Conservation (phyloP, 2,329 filamentous ascomycete genomes). For the Microdochium paspali region DNA sequence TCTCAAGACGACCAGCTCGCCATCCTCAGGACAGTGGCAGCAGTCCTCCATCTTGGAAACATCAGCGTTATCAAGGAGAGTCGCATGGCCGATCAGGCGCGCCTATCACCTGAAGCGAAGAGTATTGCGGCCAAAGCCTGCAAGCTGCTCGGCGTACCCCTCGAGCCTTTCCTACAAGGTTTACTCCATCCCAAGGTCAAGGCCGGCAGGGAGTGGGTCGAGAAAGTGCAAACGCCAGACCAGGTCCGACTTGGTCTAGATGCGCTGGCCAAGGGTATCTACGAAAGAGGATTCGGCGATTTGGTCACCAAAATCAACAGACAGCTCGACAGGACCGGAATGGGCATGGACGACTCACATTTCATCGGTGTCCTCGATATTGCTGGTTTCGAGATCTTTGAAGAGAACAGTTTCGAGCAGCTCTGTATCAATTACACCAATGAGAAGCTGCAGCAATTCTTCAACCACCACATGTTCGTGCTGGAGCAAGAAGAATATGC, state of each 20-base stretch:
- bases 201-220: slow-evolving; percentile 94
- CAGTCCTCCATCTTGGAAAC: slow-evolving; percentile 89
- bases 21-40: slow-evolving; percentile 80
- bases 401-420: slow-evolving; percentile 97
- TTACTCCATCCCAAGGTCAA: slow-evolving; percentile 90
- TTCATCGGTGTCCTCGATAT: slow-evolving; percentile 99
- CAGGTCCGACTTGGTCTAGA: slow-evolving; percentile 87
- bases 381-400: slow-evolving; percentile 97
- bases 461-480: slow-evolving; percentile 99
- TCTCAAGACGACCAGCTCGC: slow-evolving; percentile 72
- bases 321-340: slow-evolving; percentile 78
- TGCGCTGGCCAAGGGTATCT: slow-evolving; percentile 92
- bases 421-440: slow-evolving; percentile 99
- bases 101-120: slow-evolving; percentile 66
- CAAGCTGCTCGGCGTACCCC: slow-evolving; percentile 70
- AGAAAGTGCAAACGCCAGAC: slow-evolving; percentile 95
- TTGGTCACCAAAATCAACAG: slow-evolving; percentile 86
- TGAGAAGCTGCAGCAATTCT: slow-evolving; percentile 97
- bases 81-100: slow-evolving; percentile 80
- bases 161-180: slow-evolving; percentile 80
- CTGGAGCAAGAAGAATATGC: slow-evolving; percentile 98
- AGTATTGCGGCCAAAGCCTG: slow-evolving; percentile 72
- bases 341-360: slow-evolving; percentile 76
- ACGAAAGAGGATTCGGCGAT: slow-evolving; percentile 90
- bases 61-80: slow-evolving; percentile 86